Evolutionary conservation across 73 alveolate genomes (phyloP).

Genomic region (Paramecium sonneborni): DNA sequence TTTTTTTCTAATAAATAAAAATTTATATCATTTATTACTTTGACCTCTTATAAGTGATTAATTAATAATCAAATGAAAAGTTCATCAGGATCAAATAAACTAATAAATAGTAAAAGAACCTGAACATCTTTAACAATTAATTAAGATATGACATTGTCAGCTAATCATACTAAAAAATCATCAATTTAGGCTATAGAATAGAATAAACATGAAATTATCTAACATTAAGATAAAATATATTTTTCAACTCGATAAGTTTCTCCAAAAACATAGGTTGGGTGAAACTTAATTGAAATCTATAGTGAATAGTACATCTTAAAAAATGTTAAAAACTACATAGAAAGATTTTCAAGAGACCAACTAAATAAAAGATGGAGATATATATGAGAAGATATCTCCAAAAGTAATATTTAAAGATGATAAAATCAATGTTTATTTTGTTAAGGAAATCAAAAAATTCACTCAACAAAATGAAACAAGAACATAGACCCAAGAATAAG

Average conservation of each 20-base stretch:
- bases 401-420: background rate
- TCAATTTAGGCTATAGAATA: background rate
- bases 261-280: background rate
- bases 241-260: background rate
- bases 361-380: slow-evolving; percentile 8
- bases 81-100: slow-evolving; percentile 45
- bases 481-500: background rate
- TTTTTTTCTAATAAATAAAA: background rate
- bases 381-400: background rate
- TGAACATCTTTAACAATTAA: background rate
- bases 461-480: background rate
- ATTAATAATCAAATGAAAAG: slow-evolving; percentile 4
- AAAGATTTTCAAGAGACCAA: background rate
- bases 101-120: background rate
- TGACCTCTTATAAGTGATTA: background rate
- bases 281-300: background rate
- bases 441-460: background rate
- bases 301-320: background rate
- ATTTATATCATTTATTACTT: background rate
- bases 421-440: slow-evolving; percentile 24
- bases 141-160: background rate
- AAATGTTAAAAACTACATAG: background rate
- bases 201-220: background rate
- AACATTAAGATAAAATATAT: background rate
- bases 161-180: background rate